These are phyloP conservation scores for Lipomyces yarrowii DNA, from an alignment of 1,139 yeast genomes.

Conservation along the genomic window DNA sequence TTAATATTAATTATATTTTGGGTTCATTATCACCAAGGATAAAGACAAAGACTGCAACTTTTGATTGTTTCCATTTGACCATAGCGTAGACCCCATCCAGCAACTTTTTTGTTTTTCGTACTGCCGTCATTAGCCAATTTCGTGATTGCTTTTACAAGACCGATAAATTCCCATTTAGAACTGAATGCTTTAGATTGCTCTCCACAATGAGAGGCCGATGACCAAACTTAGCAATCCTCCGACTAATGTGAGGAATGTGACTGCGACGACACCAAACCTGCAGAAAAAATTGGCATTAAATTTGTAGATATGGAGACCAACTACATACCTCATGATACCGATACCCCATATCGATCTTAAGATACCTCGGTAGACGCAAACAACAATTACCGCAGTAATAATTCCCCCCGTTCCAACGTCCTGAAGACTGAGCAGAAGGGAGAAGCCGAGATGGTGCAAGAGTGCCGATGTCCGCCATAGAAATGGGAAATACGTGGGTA, in stretches of 20 bases:
- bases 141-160: not conserved
- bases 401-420: conserved; percentile 11
- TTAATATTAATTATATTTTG: not conserved
- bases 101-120: not conserved
- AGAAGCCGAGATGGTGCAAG: conserved; percentile 27
- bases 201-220: conserved; percentile 26
- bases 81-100: not conserved
- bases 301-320: not conserved
- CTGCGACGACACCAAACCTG: conserved; percentile 28
- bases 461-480: conserved; percentile 27
- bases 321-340: conserved; percentile 26
- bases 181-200: conserved; percentile 16
- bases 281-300: not conserved
- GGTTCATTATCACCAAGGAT: not conserved
- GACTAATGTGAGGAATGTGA: conserved; percentile 27
- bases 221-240: conserved; percentile 27
- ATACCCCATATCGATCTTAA: conserved; percentile 29
- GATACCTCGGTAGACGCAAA: conserved; percentile 23
- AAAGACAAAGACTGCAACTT: not conserved
- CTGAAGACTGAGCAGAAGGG: conserved; percentile 21
- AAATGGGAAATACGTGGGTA: conserved; percentile 29
- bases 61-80: not conserved
- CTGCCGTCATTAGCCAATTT: not conserved
- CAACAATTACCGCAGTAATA: conserved; percentile 13
- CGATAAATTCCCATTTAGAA: not conserved